Percentiles rank a stretch among this genome's conserved stretches.
Conservation (phyloP, 2,329 filamentous ascomycete species). For the Fusarium piperis region DNA sequence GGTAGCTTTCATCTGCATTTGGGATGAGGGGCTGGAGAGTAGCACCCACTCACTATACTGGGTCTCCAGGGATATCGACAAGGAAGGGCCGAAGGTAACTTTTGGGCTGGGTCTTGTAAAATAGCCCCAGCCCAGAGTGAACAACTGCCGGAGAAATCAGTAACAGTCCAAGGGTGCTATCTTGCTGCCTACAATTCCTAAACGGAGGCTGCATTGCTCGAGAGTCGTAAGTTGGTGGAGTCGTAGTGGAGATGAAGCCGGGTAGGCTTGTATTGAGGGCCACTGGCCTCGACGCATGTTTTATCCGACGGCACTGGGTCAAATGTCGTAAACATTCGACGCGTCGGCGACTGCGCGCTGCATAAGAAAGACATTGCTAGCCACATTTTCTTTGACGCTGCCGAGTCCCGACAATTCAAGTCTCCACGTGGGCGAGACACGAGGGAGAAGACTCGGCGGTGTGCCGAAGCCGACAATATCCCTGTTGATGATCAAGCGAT, state of each 20-base stretch:
- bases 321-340: too few species aligned
- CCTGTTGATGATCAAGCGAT: background rate
- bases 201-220: background rate
- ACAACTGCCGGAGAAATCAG: background rate
- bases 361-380: too few species aligned
- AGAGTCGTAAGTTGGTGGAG: background rate
- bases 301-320: too few species aligned
- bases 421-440: background rate
- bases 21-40: background rate
- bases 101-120: background rate
- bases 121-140: background rate
- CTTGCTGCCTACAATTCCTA: background rate
- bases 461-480: background rate
- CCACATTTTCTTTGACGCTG: too few species aligned
- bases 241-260: background rate
- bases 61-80: background rate
- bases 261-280: too few species aligned
- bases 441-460: background rate
- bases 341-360: too few species aligned
- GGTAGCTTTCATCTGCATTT: too few species aligned
- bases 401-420: too few species aligned
- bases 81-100: background rate
- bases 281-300: too few species aligned
- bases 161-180: background rate
- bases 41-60: background rate